Base-by-base conservation (phyloP, 192 early-diverging fungal genomes). In the Chytriomyces sp. region DNA sequence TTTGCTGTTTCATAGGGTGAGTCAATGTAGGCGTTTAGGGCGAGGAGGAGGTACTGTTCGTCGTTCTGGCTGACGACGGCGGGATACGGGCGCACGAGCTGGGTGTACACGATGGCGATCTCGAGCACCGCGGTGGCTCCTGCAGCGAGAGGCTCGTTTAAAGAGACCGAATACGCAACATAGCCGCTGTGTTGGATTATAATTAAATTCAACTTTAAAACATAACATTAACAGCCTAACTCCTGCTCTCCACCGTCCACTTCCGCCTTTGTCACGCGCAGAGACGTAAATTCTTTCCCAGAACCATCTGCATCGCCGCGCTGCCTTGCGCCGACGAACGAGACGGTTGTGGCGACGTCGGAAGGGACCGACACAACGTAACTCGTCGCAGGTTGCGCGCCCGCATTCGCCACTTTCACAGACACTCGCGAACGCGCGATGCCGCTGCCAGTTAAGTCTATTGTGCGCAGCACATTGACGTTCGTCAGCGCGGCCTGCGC, bases 1-100 rank as follows among this genome's bases (percentile, higher is more conserved):
- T 92, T 89, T 28, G 84, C 53, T 19, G 88, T 81, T 26, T 75
- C 59, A 76, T 98, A 96, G 5, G 85, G 85, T 19, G 88, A 89
- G 37, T 75, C 67, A 28, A 89, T 83, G 69, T 89, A 89, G 4
- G 82, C 74, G 68, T 85, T 86, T 61, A 88, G 89, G 5, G 61
- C 44, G 77, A 85, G 94, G 53, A 81, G 57, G 52, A 93, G 80
- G 52, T 74, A 63, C 75, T 95, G 94, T 66, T 86, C 84, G 37
- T 85, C 89, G 5, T 78, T 71, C 79, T 94, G 94, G 26, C 72
- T 60, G 34, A 84, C 60, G 37, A 78, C 82, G 41, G 78, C 73
- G 0, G 84, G 84, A 26, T 59, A 79, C 2, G 84, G 81, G 7
- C 66, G 39, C 14, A 78, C 75, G 17, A 66, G 36, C 25, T 82